Base-by-base conservation (phyloP, 768 basidiomycete genomes). In the Podaxis pistillaris region DNA sequence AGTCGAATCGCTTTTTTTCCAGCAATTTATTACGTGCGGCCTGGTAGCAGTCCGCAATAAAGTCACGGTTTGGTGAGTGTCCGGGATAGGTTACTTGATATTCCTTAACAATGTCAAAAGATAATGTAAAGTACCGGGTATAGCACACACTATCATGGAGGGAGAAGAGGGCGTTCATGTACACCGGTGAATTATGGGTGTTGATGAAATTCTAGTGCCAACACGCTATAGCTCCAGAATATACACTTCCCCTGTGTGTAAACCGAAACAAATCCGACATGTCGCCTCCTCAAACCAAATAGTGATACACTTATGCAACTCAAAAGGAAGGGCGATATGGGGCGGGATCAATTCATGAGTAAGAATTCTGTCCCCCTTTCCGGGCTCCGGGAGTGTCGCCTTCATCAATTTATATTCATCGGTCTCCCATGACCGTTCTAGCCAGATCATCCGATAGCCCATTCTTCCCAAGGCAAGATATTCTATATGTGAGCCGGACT, bases 221-320 rank as follows among this genome's bases (percentile, higher is more conserved):
- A 46, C 1, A 46, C 11, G 17, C 67, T 58, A 71, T 24, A 69
- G 44, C 13, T 62, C 63, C 26, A 63, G 41, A 30, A 67, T 22
- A 63, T 64, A 67, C n/a, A 64, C 38, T 30, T 65, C 61, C 19
- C 64, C 64, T 28, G 66, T 67, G n/a, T 61, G 37, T 33, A 64
- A 41, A 15, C 60, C 61, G 28, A 65, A 58, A 56, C 63, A 62
- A 19, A 66, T 53, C 24, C 55, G 41, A 26, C 62, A 52, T 15
- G 63, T 58, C 26, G 44, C 46, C 46, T 66, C 62, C 38, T 66
- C 65, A n/a, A 66, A 64, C 41, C 51, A 66, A 26, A 64, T 58
- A 8, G 63, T 36, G 12, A 49, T 60, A 37, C 58, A 63, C 24
- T 36, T 44, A 12, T 56, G 62, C 30, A 58, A 57, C 33, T 63